phyloP scores from a whole-genome alignment of 2,329 filamentous ascomycete species.

The Rhexocercosporidium sp. region DNA sequence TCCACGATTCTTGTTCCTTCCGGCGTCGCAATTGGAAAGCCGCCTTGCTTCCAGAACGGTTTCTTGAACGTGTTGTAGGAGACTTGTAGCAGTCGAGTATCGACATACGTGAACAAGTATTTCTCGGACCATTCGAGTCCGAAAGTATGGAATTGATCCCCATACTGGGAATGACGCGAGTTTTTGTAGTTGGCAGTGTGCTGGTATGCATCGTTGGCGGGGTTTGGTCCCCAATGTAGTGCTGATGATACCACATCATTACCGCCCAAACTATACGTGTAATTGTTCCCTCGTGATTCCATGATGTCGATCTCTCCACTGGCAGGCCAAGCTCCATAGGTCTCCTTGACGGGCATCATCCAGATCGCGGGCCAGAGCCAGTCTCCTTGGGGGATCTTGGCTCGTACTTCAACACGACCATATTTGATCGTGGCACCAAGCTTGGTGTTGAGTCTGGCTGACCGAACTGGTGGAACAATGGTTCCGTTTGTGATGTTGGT shows the following conservation, averaged over 20 bases:
- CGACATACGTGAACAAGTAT: conserved; percentile 24
- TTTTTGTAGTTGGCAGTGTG: conserved; percentile 15
- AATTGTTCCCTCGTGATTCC: conserved; percentile 24
- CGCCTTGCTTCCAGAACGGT: conserved; percentile 18
- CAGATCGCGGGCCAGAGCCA: conserved; percentile 27
- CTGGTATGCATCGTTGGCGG: conserved; percentile 9
- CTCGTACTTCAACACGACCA: conserved; percentile 23
- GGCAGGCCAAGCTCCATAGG: conserved; percentile 22
- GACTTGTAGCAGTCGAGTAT: conserved; percentile 20
- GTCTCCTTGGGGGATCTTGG: conserved; percentile 23
- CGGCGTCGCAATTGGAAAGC: conserved; percentile 9
- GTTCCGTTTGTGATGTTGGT: conserved; percentile 51
- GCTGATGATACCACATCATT: conserved; percentile 15
- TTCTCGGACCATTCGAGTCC: conserved; percentile 24
- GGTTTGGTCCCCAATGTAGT: conserved; percentile 22
- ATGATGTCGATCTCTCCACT: conserved; percentile 24
- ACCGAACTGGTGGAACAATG: conserved; percentile 76
- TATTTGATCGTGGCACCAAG: conserved; percentile 52
- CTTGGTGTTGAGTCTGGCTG: conserved; percentile 76
- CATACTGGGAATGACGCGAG: conserved; percentile 17
- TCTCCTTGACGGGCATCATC: conserved; percentile 19
- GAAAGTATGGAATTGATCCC: conserved; percentile 18
- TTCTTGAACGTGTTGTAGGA: conserved; percentile 17
- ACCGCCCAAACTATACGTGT: conserved; percentile 17
- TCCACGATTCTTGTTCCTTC: conserved; percentile 19